Evolutionary conservation across 1,139 yeast species (phyloP), one percentile per base, ranked within the genome.

Genomic region (Keqinozyma sinolaborantium): DNA sequence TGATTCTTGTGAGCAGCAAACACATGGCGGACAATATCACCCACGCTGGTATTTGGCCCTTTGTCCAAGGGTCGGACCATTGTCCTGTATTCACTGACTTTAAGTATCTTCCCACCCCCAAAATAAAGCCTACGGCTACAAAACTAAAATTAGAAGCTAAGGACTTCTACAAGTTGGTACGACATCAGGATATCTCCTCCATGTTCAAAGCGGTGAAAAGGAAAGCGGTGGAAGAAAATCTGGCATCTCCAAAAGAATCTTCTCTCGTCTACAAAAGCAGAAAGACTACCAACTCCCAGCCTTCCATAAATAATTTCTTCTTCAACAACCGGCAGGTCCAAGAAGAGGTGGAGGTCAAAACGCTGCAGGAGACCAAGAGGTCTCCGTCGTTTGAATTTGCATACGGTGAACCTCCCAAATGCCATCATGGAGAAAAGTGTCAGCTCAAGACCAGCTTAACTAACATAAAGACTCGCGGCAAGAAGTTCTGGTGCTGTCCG

Each of bases 71-170:
- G 0, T 87, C 96, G 0, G 98, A 92, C 53, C 98, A 92, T 56
- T 92, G 97, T 55, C 98, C 98, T 0, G 77, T 87, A 0, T 87
- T 58, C 48, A 73, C 90, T 1, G 97, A 88, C 51, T 53, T 86
- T 24, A 34, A 28, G 19, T 24, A 26, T n/a, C 14, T 15, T 10
- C 35, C 14, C 7, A 30, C 7, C 18, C 23, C 30, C 15, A 39
- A 38, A 13, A 23, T 31, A 13, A 30, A 30, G 19, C 33, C 29
- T 6, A n/a, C 24, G 2, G 30, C 34, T 11, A 33, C 28, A 4
- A 49, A 39, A 29, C 66, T 77, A 12, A 52, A 53, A 29, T 71
- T 83, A 42, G 92, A 83, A 46, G 84, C 88, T 0, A 70, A 63
- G 34, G 48, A 52, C 23, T 73, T 59, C 36, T 79, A 70, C 45